A percentile compares a stretch with the other conserved stretches of the same genome.
phyloP scores from a whole-genome alignment of 2,329 filamentous ascomycete genomes.

The Pseudopyricularia cyperi region DNA sequence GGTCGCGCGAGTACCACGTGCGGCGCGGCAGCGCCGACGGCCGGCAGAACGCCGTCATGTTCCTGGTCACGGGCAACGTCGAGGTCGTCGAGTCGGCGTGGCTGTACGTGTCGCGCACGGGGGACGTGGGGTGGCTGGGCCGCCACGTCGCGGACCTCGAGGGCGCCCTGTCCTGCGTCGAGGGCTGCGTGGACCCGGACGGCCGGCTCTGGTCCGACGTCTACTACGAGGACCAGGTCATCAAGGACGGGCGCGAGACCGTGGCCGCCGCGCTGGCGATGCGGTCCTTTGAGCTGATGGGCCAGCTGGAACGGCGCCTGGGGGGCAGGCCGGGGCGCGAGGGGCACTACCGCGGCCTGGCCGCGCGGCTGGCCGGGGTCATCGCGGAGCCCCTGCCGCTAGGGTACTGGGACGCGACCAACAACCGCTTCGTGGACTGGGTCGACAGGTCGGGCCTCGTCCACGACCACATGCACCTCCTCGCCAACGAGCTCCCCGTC shows the following conservation, averaged over 20 bases:
- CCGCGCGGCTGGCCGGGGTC: background rate
- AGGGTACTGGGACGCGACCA: constrained; percentile 5
- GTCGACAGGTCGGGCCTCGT: constrained; percentile 4
- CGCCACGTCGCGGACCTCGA: constrained; percentile 3
- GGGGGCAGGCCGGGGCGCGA: constrained; percentile 1
- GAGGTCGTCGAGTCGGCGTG: constrained; percentile 6
- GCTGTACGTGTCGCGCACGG: constrained; percentile 5
- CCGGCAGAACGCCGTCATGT: constrained; percentile 6
- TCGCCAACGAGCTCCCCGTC: constrained; percentile 6
- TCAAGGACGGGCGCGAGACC: constrained; percentile 7
- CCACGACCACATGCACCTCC: constrained; percentile 8
- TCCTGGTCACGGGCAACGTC: constrained; percentile 6
- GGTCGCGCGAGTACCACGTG: constrained; percentile 7
- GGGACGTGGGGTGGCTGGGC: constrained; percentile 5
- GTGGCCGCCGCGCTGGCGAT: constrained; percentile 4
- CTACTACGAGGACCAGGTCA: constrained; percentile 8
- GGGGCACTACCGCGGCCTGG: background rate
- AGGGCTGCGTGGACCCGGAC: constrained; percentile 2
- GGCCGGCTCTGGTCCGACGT: constrained; percentile 6
- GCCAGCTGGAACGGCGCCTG: constrained; percentile 3
- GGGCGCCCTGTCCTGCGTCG: constrained; percentile 2
- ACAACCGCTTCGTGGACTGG: constrained; percentile 6
- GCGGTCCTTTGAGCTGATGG: constrained; percentile 5
- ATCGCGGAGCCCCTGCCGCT: constrained; percentile 3
- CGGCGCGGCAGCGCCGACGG: constrained; percentile 5